Evolutionary conservation across 2,329 filamentous ascomycete species (phyloP).

Genomic region (Clonostachys rhizophaga): DNA sequence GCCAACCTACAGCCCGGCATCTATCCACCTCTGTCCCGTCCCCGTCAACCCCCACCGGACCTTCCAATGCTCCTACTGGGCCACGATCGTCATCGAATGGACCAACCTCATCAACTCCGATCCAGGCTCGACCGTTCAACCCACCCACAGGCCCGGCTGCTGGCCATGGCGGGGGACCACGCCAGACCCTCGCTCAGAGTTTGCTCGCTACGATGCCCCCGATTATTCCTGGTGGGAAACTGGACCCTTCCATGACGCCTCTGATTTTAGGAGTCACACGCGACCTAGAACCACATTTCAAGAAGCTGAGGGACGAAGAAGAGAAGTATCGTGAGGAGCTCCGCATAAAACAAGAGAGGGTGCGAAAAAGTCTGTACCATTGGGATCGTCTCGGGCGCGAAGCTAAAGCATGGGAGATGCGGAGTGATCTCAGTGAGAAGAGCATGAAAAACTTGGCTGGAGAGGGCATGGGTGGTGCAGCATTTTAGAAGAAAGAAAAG

Average conservation of each 20-base stretch:
- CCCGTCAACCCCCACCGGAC: conserved; percentile 32
- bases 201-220: conserved; percentile 45
- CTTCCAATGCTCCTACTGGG: conserved; percentile 40
- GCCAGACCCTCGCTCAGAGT: conserved; percentile 45
- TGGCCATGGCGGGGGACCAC: conserved; percentile 14
- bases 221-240: conserved; percentile 48
- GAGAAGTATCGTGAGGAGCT: conserved; percentile 51
- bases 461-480: conserved; percentile 48
- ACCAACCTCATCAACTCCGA: conserved; percentile 29
- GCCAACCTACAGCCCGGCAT: conserved; percentile 21
- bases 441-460: conserved; percentile 52
- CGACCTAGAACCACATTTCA: conserved; percentile 49
- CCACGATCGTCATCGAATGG: conserved; percentile 29
- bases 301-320: conserved; percentile 52
- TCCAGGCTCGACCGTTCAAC: conserved; percentile 44
- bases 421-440: conserved; percentile 51
- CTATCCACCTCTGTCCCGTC: conserved; percentile 24
- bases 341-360: conserved; percentile 45
- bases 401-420: conserved; percentile 46
- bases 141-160: conserved; percentile 50
- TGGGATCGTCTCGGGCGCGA: conserved; percentile 54
- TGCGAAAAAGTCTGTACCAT: conserved; percentile 44
- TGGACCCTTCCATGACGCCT: conserved; percentile 40
- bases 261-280: conserved; percentile 41
- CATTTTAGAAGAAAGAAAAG: conserved; percentile 32